Base-by-base conservation (phyloP, 805 yeast genomes). In the Lachancea dasiensis region DNA sequence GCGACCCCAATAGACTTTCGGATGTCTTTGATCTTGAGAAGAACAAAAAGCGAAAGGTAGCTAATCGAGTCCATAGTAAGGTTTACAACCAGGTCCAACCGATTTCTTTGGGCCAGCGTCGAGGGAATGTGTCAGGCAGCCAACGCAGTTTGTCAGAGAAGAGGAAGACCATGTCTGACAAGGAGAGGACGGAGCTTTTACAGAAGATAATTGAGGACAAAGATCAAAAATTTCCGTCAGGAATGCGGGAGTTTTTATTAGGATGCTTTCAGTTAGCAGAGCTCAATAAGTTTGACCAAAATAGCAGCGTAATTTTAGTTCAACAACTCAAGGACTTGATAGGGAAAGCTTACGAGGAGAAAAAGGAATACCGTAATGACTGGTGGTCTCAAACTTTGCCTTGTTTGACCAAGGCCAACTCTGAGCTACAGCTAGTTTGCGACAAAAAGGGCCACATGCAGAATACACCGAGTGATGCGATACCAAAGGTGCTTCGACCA, bases 361-460 rank as follows among this genome's bases (percentile, higher is more conserved):
- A 47, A 3, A 53, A 51, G 23, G 41, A 53, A 6, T 52, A 51
- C 50, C 38, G 27, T 4, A 57, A 56, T 25, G 53, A 56, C 31
- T 57, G 62, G 62, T 38, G 44, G 16, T 43, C 31, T 17, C 62
- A 57, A 28, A 40, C 39, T 13, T 27, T 57, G 5, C 62, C 62
- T 1, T 36, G 48, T 4, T 36, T 56, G 17, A 27, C 40, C 3
- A 31, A 31, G 17, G 31, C 21, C 16, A 6, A 14, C 7, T 9
- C 36, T 5, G 19, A 15, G 22, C 27, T 31, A 13, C 26, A 16
- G 20, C 18, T 37, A 15, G 32, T 31, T 5, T 37, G 40, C 30
- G 39, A 36, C 28, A 34, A 26, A n/a, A n/a, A n/a, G n/a, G n/a
- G n/a, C n/a, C n/a, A n/a, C n/a, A n/a, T n/a, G n/a, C n/a, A n/a